phyloP scores from a whole-genome alignment of 2,329 filamentous ascomycete genomes.

The Dactylellina cionopaga region DNA sequence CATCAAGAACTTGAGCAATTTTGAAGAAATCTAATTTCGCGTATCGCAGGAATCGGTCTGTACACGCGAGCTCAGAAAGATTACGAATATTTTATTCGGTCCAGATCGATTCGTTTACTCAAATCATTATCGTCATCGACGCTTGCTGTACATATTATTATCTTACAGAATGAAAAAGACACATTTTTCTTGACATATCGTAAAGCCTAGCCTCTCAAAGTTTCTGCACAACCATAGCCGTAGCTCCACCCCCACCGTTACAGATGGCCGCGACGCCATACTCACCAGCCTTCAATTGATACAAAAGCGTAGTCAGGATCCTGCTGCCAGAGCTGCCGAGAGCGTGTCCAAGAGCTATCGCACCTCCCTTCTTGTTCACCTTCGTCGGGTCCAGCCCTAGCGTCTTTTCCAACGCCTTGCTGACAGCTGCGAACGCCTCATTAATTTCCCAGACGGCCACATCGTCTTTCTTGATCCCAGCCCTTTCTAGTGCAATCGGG shows the following conservation, averaged over 20 bases:
- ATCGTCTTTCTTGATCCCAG: conserved; percentile 89
- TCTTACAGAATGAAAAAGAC: neutral
- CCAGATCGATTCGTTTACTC: no score
- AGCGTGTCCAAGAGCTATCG: conserved; percentile 90
- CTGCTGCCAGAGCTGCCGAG: conserved; percentile 92
- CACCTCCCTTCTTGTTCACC: conserved; percentile 88
- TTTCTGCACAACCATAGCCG: conserved; percentile 85
- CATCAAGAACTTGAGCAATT: no score
- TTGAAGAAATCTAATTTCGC: no score
- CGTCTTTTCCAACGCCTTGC: conserved; percentile 74
- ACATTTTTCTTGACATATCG: neutral
- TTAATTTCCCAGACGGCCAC: conserved; percentile 98
- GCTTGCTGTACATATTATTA: neutral
- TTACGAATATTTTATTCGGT: no score
- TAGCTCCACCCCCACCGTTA: conserved; percentile 93
- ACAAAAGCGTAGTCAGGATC: conserved; percentile 87
- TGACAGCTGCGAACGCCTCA: conserved; percentile 80
- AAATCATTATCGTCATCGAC: no score
- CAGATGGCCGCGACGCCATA: conserved; percentile 97
- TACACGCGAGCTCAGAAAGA: no score
- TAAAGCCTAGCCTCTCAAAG: conserved; percentile 65
- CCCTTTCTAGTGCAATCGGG: conserved; percentile 84
- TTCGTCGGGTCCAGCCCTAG: conserved; percentile 73
- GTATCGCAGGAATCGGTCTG: no score
- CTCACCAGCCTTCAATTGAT: conserved; percentile 90